Evolutionary conservation across 441 rosid genomes (phyloP).

Genomic region (Euphorbia neoarborescens): DNA sequence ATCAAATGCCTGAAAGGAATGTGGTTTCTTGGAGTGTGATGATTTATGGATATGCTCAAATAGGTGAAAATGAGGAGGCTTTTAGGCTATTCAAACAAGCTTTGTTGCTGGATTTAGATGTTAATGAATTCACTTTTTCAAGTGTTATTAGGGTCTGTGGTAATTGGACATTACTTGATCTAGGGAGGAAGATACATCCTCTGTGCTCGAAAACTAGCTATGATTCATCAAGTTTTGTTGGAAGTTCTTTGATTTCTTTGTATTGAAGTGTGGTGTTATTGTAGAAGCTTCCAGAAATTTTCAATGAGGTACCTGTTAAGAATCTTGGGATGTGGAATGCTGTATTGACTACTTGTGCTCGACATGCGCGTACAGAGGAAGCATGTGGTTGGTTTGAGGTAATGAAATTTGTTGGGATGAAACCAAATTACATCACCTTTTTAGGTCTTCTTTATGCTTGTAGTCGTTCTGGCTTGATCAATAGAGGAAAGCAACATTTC

Average conservation of each 20-base stretch:
- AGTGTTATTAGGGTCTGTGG: conserved; percentile 68
- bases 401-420: conserved; percentile 46
- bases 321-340: conserved; percentile 85
- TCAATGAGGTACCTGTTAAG: conserved; percentile 38
- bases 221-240: conserved; percentile 58
- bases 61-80: conserved; percentile 65
- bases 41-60: conserved; percentile 71
- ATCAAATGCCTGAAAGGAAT: conserved; percentile 70
- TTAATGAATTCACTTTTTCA: conserved; percentile 78
- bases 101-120: conserved; percentile 41
- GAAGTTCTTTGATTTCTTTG: conserved; percentile 68
- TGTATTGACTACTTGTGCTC: conserved; percentile 75
- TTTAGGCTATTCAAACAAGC: conserved; percentile 56
- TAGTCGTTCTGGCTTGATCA: conserved; percentile 67
- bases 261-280: conserved; percentile 68
- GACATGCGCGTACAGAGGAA: conserved; percentile 45
- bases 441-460: conserved; percentile 67
- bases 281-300: conserved; percentile 55
- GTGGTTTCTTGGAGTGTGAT: conserved; percentile 90
- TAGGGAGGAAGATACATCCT: conserved; percentile 79
- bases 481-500: conserved; percentile 50
- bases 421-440: conserved; percentile 78
- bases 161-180: conserved; percentile 53
- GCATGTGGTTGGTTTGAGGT: conserved; percentile 47
- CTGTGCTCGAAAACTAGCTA: conserved; percentile 62